Conservation (phyloP, 2,329 filamentous ascomycete species). For the Nothomitra cinnamomea region DNA sequence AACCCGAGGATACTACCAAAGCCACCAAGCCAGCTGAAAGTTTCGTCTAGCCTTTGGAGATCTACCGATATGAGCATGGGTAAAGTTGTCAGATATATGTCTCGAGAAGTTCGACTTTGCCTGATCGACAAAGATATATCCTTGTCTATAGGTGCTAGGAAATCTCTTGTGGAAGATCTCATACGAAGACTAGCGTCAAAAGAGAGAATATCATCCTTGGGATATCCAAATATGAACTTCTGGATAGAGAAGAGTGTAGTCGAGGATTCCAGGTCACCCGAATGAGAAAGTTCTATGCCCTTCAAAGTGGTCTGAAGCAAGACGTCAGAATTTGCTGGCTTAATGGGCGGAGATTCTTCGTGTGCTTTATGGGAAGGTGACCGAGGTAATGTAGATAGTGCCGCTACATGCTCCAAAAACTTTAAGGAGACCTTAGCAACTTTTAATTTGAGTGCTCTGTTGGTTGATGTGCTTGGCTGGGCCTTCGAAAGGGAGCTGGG, state of each 20-base stretch:
- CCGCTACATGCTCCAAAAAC: constrained; percentile 22
- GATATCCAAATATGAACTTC: constrained; percentile 30
- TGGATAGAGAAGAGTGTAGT: constrained; percentile 15
- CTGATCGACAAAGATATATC: constrained; percentile 24
- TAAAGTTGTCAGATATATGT: constrained; percentile 52
- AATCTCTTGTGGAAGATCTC: constrained; percentile 27
- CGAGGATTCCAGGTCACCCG: neutral
- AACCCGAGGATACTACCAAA: constrained; percentile 82
- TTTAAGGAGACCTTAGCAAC: constrained; percentile 19
- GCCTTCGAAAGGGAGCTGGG: neutral
- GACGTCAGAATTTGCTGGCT: constrained; percentile 10
- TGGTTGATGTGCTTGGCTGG: neutral
- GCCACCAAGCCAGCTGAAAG: constrained; percentile 76
- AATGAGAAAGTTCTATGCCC: neutral
- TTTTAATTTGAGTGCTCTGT: constrained; percentile 14
- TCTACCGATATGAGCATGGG: constrained; percentile 64
- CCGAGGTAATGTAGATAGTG: neutral
- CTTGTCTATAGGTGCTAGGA: constrained; percentile 19
- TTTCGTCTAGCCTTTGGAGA: constrained; percentile 66
- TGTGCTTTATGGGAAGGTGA: neutral
- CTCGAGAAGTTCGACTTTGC: constrained; percentile 17
- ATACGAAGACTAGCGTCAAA: constrained; percentile 32
- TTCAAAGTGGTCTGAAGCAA: constrained; percentile 12
- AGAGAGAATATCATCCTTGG: constrained; percentile 31
- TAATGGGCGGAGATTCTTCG: neutral